Evolutionary conservation across 345 rosid species (phyloP), one percentile per base, ranked within the genome.

Genomic region (sweet orange (Citrus sinensis)): DNA sequence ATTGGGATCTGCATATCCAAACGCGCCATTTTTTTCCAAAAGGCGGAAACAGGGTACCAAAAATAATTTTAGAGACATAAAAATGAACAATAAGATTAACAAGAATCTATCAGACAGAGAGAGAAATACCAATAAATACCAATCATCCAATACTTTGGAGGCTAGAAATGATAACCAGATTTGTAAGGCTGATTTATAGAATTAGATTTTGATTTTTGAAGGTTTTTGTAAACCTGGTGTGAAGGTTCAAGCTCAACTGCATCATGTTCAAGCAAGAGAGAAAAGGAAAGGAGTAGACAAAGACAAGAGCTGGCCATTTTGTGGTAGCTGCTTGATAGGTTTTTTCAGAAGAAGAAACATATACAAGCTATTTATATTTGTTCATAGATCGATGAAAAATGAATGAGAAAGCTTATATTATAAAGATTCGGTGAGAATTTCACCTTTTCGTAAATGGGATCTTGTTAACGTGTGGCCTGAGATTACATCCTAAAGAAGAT

Each of bases 121-220:
- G 6, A 32, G 40, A 19, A 7, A 29, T 4, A 65, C 95, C 97
- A 85, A 90, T 32, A 19, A 7, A 29, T 4, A 65, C 95, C 97
- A 85, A 90, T 32, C 83, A 91, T 91, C 95, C 97, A 92, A 61
- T 92, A 91, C 79, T 86, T 87, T 2, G 89, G 89, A 16, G 95
- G 92, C 75, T 92, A 95, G 42, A 92, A 92, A 81, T 92, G 95
- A 54, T 73, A 92, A 56, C 82, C 89, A 80, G 95, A 88, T 76
- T 93, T 86, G 72, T 91, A 90, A 16, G 92, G 92, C 76, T 91
- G 95, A 35, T 39, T 77, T 67, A 63, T 5, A 6, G 83, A 2
- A 46, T 84, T 60, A 67, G 84, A 63, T 58, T 83, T 79, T 71
- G 40, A 34, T 66, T 63, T 75, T 68, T 80, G 14, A 42, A 42